Conservation (phyloP, 2,329 filamentous ascomycete species). For the Alternaria dauci region DNA sequence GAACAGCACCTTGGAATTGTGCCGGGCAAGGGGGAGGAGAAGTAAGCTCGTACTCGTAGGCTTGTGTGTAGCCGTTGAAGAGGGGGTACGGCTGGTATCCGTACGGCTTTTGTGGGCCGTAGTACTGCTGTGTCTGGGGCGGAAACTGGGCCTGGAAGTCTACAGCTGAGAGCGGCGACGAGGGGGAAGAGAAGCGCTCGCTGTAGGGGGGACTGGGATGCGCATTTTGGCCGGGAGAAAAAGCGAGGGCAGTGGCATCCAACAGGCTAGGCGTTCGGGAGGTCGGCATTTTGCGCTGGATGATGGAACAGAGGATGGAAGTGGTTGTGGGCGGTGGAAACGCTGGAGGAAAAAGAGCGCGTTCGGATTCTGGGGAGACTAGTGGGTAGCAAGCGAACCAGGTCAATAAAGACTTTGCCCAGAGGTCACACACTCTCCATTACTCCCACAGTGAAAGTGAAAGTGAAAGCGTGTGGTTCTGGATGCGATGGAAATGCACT, state of each 20-base stretch:
- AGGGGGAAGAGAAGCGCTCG: conserved; percentile 1
- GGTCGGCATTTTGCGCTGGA: neutral
- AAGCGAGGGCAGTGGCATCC: neutral
- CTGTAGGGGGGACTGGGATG: neutral
- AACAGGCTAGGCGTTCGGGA: neutral
- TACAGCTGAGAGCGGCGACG: neutral
- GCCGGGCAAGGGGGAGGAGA: neutral
- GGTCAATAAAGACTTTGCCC: neutral
- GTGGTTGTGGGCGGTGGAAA: neutral
- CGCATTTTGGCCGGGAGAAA: neutral
- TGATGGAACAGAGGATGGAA: neutral
- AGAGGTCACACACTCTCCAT: neutral
- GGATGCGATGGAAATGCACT: neutral
- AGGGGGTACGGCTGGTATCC: neutral
- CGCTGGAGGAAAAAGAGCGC: neutral
- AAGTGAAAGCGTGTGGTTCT: neutral
- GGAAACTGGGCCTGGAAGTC: neutral
- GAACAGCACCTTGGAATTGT: neutral
- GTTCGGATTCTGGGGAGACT: neutral
- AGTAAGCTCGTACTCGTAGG: neutral
- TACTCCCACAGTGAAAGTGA: neutral
- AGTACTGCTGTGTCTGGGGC: neutral
- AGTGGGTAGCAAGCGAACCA: conserved; percentile 1
- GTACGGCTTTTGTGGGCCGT: neutral
- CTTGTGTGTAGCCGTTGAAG: neutral